These are phyloP conservation scores for Parafenestella ontariensis DNA, from an alignment of 2,329 filamentous ascomycete genomes.

Conservation along the genomic window DNA sequence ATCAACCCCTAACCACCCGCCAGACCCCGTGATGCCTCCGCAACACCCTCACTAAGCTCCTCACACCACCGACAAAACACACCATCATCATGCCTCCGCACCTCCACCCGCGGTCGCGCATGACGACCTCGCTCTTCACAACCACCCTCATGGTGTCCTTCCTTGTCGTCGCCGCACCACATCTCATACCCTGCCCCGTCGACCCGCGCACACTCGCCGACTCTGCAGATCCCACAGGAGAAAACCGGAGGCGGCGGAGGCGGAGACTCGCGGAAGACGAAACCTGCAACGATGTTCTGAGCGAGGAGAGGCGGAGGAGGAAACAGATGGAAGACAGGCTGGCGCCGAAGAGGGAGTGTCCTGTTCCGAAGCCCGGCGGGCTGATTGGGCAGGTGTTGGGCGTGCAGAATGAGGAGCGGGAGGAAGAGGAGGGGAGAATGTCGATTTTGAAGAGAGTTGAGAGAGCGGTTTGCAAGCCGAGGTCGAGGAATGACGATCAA, in stretches of 20 bases:
- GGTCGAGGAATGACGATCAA: conserved; percentile 15
- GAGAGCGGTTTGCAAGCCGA: conserved; percentile 16
- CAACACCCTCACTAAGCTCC: conserved; percentile 23
- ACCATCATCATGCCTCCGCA: conserved; percentile 71
- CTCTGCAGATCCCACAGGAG: conserved; percentile 52
- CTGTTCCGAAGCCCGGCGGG: conserved; percentile 87
- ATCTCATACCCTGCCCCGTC: conserved; percentile 89
- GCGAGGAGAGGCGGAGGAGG: conserved; percentile 24
- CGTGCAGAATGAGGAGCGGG: conserved; percentile 57
- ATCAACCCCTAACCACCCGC: conserved; percentile 19
- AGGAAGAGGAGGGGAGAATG: conserved; percentile 19
- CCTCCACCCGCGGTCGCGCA: conserved; percentile 90
- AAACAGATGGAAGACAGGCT: conserved; percentile 27
- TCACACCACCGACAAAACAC: conserved; percentile 11
- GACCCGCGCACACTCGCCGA: conserved; percentile 78
- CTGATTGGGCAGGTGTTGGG: conserved; percentile 78
- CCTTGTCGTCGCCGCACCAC: conserved; percentile 88
- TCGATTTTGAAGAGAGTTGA: conserved; percentile 18
- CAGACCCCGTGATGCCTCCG: conserved; percentile 41
- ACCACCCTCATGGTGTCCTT: conserved; percentile 91
- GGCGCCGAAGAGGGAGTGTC: conserved; percentile 73
- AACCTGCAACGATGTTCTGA: conserved; percentile 26
- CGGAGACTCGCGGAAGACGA: conserved; percentile 43
- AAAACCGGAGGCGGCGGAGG: conserved; percentile 50
- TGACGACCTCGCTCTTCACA: conserved; percentile 93